Percentiles rank a stretch among this genome's conserved stretches.
phyloP scores from a whole-genome alignment of 2,329 filamentous ascomycete species.

The Nakataea oryzae region DNA sequence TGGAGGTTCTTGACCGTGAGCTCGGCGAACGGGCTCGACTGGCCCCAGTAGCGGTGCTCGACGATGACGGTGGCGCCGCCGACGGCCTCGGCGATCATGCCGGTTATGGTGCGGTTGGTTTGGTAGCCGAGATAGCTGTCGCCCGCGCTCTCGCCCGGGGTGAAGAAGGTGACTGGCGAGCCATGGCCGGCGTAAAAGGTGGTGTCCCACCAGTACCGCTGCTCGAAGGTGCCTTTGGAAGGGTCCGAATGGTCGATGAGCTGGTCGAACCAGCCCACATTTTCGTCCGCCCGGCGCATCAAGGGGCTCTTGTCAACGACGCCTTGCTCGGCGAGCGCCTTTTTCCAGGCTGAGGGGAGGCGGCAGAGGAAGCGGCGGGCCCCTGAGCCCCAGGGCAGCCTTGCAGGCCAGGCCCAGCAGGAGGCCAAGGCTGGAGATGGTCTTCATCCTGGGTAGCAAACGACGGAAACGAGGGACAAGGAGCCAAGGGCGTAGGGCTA shows the following conservation, averaged over 20 bases:
- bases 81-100: constrained; percentile 23
- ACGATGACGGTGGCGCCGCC: constrained; percentile 27
- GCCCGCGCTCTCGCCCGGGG: constrained; percentile 21
- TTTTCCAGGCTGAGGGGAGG: too few species aligned
- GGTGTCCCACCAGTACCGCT: constrained; percentile 28
- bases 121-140: constrained; percentile 12
- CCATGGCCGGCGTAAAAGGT: constrained; percentile 28
- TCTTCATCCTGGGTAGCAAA: too few species aligned
- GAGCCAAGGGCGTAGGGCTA: too few species aligned
- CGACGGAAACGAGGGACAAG: too few species aligned
- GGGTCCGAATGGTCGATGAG: constrained; percentile 28
- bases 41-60: constrained; percentile 32
- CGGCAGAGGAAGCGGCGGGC: too few species aligned
- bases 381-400: too few species aligned
- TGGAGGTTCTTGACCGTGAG: constrained; percentile 24
- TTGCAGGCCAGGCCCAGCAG: too few species aligned
- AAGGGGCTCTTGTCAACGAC: too few species aligned
- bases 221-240: constrained; percentile 27
- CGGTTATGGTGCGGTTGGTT: constrained; percentile 17
- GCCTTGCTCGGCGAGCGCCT: too few species aligned
- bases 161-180: constrained; percentile 26
- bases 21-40: constrained; percentile 24
- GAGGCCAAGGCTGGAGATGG: too few species aligned
- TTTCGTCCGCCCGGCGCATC: too few species aligned
- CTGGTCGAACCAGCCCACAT: constrained; percentile 23